phyloP scores from a whole-genome alignment of 2,329 filamentous ascomycete genomes.

The Verticillium albo-atrum region DNA sequence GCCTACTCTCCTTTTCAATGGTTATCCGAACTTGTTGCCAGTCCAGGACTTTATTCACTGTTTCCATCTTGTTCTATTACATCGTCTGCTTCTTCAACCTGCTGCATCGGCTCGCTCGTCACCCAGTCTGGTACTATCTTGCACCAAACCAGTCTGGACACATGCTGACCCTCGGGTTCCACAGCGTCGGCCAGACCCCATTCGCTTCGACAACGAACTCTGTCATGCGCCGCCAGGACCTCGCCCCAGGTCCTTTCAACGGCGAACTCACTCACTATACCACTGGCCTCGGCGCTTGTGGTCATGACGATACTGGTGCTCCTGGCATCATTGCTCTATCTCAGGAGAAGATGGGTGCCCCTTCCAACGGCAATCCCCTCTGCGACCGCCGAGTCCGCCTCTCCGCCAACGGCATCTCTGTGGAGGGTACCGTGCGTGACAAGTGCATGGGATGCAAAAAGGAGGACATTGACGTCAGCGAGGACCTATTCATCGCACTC shows the following conservation, averaged over 20 bases:
- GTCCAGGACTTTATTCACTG: too few species aligned
- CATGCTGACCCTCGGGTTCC: background rate
- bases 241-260: background rate
- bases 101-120: too few species aligned
- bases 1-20: too few species aligned
- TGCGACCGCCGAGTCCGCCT: constrained; percentile 3
- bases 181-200: background rate
- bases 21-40: too few species aligned
- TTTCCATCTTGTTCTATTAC: too few species aligned
- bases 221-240: constrained; percentile 3
- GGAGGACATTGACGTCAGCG: constrained; percentile 6
- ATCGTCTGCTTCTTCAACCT: too few species aligned
- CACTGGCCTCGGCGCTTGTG: constrained; percentile 8
- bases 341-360: constrained; percentile 8
- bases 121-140: too few species aligned
- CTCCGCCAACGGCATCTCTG: background rate
- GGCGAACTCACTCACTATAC: constrained; percentile 10
- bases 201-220: background rate
- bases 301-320: background rate
- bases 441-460: constrained; percentile 9
- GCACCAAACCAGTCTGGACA: too few species aligned
- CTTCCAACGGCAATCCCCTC: constrained; percentile 9
- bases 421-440: constrained; percentile 4
- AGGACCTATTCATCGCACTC: constrained; percentile 3
- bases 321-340: constrained; percentile 8